Percentiles rank a stretch among this genome's conserved stretches.
Conservation (phyloP, 805 yeast species). For the Zygoascus tannicola region DNA sequence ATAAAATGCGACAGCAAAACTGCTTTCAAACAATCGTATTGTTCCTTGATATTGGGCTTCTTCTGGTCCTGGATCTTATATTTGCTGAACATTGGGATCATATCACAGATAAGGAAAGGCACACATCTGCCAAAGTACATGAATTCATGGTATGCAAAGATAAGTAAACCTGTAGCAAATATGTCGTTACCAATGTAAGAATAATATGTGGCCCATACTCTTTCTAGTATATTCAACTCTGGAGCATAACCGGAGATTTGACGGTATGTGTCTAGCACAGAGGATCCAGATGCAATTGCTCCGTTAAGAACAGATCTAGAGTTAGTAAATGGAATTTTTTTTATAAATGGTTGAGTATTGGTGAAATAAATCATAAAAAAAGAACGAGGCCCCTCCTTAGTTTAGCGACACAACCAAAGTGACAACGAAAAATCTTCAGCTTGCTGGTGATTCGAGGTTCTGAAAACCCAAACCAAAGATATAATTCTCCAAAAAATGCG, state of each 20-base stretch:
- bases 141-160: constrained; percentile 73
- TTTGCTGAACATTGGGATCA: constrained; percentile 72
- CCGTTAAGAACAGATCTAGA: constrained; percentile 2
- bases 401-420: too few species aligned
- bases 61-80: constrained; percentile 87
- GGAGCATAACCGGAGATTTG: constrained; percentile 1
- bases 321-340: too few species aligned
- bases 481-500: too few species aligned
- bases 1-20: constrained; percentile 80
- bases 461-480: too few species aligned
- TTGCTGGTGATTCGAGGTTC: too few species aligned
- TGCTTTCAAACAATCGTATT: constrained; percentile 81
- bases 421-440: too few species aligned
- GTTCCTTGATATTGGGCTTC: constrained; percentile 71
- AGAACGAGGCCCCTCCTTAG: too few species aligned
- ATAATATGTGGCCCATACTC: constrained; percentile 87
- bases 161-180: constrained; percentile 82
- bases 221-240: constrained; percentile 35
- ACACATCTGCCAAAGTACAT: constrained; percentile 87
- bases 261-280: not conserved
- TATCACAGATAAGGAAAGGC: constrained; percentile 86
- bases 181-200: constrained; percentile 74
- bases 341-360: too few species aligned
- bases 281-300: not conserved
- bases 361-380: too few species aligned